These are phyloP conservation scores for Coriolopsis trogii DNA, from an alignment of 1,284 basidiomycete species.

Conservation along the genomic window DNA sequence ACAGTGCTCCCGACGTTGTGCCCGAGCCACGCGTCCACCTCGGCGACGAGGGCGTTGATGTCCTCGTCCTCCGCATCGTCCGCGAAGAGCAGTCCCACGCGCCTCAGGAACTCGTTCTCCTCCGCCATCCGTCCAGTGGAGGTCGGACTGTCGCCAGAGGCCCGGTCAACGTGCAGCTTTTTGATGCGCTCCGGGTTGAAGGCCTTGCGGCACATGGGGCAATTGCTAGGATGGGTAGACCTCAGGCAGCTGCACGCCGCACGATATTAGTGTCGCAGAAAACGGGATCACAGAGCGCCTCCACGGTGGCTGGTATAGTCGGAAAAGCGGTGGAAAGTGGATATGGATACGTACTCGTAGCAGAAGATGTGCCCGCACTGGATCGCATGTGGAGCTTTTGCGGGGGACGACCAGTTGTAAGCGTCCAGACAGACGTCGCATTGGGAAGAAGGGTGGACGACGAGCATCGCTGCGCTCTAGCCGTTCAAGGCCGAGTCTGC, in stretches of 20 bases:
- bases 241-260: constrained; percentile 49
- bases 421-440: constrained; percentile 72
- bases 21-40: constrained; percentile 52
- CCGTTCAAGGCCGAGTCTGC: constrained; percentile 4
- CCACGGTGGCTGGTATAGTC: too few species aligned
- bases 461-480: constrained; percentile 40
- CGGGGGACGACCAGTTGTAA: constrained; percentile 49
- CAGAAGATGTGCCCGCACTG: constrained; percentile 75
- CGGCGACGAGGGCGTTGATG: constrained; percentile 43
- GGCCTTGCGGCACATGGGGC: constrained; percentile 65
- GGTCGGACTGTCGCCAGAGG: constrained; percentile 6
- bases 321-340: too few species aligned
- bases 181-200: constrained; percentile 57
- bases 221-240: constrained; percentile 50
- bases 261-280: too few species aligned
- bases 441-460: constrained; percentile 62
- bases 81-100: constrained; percentile 46
- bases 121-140: constrained; percentile 16
- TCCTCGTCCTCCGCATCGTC: constrained; percentile 47
- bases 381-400: constrained; percentile 62
- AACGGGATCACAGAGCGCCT: too few species aligned
- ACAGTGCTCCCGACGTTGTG: constrained; percentile 14
- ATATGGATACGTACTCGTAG: constrained; percentile 49
- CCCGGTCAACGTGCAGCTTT: constrained; percentile 59
- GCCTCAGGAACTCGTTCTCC: constrained; percentile 44